Conservation (phyloP, 176 grass and related monocot species). For the Oryza meridionalis region DNA sequence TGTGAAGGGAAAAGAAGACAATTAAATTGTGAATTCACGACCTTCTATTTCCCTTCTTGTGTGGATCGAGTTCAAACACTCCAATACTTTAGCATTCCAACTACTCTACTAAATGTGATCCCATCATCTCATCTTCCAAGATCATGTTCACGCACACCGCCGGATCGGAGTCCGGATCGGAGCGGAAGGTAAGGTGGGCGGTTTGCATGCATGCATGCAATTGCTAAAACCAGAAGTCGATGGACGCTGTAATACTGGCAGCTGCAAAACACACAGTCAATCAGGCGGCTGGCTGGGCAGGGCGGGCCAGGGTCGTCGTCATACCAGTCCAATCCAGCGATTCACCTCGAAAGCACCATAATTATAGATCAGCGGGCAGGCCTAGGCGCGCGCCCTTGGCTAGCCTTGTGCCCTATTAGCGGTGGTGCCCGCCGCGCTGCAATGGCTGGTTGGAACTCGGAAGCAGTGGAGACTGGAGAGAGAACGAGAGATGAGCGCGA, state of each 20-base stretch:
- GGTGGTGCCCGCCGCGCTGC: neutral
- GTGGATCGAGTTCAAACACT: neutral
- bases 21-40: too few species aligned
- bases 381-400: constrained; percentile 51
- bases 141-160: neutral
- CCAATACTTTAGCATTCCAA: neutral
- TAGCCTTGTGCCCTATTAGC: constrained; percentile 47
- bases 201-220: neutral
- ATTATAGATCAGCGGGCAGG: neutral
- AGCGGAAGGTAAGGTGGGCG: neutral
- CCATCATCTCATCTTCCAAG: neutral
- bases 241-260: neutral
- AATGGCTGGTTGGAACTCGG: constrained; percentile 35
- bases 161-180: neutral
- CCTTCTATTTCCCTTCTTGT: neutral
- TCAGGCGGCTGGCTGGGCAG: neutral
- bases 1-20: too few species aligned
- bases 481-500: neutral
- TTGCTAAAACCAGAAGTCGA: constrained; percentile 23
- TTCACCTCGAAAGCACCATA: constrained; percentile 33
- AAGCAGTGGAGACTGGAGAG: constrained; percentile 7
- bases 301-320: too few species aligned
- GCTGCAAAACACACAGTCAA: constrained; percentile 25
- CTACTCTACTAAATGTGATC: neutral
- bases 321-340: constrained; percentile 47